A percentile compares a stretch with the other conserved stretches of the same genome.
Evolutionary conservation across 306 rosid genomes (phyloP).

Genomic region (Quillaja saponaria): DNA sequence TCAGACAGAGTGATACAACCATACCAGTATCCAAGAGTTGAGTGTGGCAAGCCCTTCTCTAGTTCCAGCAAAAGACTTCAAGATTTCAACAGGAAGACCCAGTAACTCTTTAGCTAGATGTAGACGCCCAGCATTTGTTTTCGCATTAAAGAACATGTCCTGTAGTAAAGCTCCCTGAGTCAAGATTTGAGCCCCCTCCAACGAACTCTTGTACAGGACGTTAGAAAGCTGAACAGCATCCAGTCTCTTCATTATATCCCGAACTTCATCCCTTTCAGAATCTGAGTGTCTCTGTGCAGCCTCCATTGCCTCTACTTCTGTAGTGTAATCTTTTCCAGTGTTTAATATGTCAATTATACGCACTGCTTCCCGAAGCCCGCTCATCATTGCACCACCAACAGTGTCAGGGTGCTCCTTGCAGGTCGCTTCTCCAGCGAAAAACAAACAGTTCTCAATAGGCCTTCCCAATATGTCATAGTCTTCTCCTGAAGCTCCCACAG

Average conservation of each 20-base stretch:
- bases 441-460: conserved; percentile 89
- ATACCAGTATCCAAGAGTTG: conserved; percentile 97
- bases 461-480: conserved; percentile 90
- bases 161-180: conserved; percentile 65
- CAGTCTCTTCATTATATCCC: conserved; percentile 88
- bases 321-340: conserved; percentile 80
- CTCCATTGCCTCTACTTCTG: conserved; percentile 92
- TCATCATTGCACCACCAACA: conserved; percentile 99
- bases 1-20: conserved; percentile 12
- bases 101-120: conserved; percentile 83
- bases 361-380: conserved; percentile 96
- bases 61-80: conserved; percentile 96
- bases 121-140: conserved; percentile 86
- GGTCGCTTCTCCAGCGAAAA: conserved; percentile 99
- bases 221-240: conserved; percentile 77
- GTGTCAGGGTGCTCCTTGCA: conserved; percentile 99
- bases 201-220: conserved; percentile 62
- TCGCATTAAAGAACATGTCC: conserved; percentile 79
- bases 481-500: conserved; percentile 98
- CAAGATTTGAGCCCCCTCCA: conserved; percentile 59
- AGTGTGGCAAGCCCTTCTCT: conserved; percentile 82
- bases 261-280: conserved; percentile 91
- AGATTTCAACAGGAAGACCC: conserved; percentile 66
- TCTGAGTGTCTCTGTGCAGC: conserved; percentile 75
- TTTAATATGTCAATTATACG: conserved; percentile 81